Conservation (phyloP, 805 yeast species). For the Starmerella roubikii region DNA sequence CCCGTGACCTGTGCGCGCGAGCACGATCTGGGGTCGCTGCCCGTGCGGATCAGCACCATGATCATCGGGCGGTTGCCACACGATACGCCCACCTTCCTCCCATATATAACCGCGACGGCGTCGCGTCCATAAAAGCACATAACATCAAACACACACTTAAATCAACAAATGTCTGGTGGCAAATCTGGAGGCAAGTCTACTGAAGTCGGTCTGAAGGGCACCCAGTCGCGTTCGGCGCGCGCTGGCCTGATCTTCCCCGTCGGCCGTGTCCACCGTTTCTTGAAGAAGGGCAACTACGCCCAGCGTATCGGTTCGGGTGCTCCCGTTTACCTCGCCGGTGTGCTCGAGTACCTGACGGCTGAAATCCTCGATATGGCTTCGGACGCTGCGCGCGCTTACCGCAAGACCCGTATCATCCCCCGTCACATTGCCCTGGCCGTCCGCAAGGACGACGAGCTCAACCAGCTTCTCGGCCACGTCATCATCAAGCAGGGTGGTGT, state of each 20-base stretch:
- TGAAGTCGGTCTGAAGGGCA: conserved; percentile 72
- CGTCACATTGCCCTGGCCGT: conserved; percentile 94
- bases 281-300: conserved; percentile 68
- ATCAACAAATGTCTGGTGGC: conserved; percentile 56
- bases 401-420: conserved; percentile 93
- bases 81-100: too few relatives aligned
- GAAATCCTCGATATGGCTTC: conserved; percentile 97
- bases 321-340: conserved; percentile 92
- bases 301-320: conserved; percentile 72
- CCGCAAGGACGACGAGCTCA: conserved; percentile 96
- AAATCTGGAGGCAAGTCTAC: conserved; percentile 87
- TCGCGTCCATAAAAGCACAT: too few relatives aligned
- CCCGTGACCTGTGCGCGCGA: too few relatives aligned
- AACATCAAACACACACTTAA: conserved; percentile 6
- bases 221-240: conserved; percentile 96
- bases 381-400: conserved; percentile 92
- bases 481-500: conserved; percentile 98
- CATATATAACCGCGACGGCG: too few relatives aligned
- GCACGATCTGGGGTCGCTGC: too few relatives aligned
- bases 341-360: conserved; percentile 88
- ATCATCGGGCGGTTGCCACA: too few relatives aligned
- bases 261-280: conserved; percentile 94
- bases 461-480: conserved; percentile 72
- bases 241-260: conserved; percentile 58
- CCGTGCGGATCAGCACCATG: too few relatives aligned